A percentile compares a stretch with the other conserved stretches of the same genome.
phyloP scores from a whole-genome alignment of 129 eudicot genomes.

The Tagetes patula region DNA sequence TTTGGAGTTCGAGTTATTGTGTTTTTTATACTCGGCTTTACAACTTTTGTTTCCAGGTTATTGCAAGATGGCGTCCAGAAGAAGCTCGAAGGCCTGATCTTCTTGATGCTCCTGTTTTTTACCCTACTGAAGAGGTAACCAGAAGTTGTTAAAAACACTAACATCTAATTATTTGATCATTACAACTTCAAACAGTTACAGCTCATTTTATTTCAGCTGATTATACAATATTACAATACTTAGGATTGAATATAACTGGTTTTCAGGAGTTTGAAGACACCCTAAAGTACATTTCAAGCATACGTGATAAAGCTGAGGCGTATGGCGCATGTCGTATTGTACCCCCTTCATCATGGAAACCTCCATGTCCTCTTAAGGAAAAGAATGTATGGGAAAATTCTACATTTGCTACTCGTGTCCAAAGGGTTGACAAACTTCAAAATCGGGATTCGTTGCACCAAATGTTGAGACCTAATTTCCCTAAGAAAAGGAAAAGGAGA shows the following conservation, averaged over 20 bases:
- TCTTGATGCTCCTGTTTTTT: constrained; percentile 88
- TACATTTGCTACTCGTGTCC: constrained; percentile 76
- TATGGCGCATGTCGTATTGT: constrained; percentile 94
- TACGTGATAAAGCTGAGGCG: constrained; percentile 73
- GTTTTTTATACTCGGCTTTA: neutral
- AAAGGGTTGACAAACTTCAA: constrained; percentile 90
- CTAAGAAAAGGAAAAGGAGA: constrained; percentile 76
- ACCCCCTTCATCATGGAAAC: constrained; percentile 98
- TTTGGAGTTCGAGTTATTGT: neutral
- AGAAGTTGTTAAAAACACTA: neutral
- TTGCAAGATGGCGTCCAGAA: constrained; percentile 88
- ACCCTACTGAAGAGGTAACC: constrained; percentile 89
- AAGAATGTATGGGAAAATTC: constrained; percentile 68
- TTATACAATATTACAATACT: neutral
- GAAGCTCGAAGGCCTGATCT: constrained; percentile 78
- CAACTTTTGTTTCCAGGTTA: constrained; percentile 51
- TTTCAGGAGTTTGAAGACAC: constrained; percentile 88
- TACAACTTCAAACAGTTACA: too few relatives aligned
- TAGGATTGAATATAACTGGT: constrained; percentile 21
- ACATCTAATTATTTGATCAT: constrained; percentile 6
- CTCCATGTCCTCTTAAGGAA: constrained; percentile 76
- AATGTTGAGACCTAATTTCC: constrained; percentile 40
- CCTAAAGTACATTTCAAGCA: constrained; percentile 67
- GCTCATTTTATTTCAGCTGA: too few relatives aligned
- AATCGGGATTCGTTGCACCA: constrained; percentile 66